phyloP scores from a whole-genome alignment of 306 rosid genomes.

The Luffa aegyptiaca region DNA sequence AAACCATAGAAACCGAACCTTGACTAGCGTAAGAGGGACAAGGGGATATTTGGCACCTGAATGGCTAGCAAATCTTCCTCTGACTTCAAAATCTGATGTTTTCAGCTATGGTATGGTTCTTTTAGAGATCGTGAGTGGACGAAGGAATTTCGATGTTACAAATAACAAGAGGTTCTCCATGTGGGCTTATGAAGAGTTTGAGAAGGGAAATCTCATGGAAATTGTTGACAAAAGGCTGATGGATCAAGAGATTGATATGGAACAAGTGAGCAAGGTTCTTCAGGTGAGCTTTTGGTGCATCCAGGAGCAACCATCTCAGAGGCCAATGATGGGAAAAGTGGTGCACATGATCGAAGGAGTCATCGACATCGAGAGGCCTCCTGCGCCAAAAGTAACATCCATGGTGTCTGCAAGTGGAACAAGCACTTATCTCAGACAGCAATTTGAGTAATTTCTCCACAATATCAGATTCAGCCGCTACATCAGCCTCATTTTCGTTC shows the following conservation, averaged over 20 bases:
- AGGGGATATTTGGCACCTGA: slow-evolving; percentile 83
- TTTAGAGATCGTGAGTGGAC: slow-evolving; percentile 72
- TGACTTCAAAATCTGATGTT: slow-evolving; percentile 64
- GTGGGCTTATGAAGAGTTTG: slow-evolving; percentile 70
- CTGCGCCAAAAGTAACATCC: slow-evolving; percentile 26
- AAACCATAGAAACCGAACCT: slow-evolving; percentile 49
- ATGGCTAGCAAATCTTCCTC: slow-evolving; percentile 71
- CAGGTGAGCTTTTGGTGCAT: slow-evolving; percentile 80
- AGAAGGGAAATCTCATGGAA: slow-evolving; percentile 42
- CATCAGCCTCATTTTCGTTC: slow-evolving; percentile 30
- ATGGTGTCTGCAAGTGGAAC: slow-evolving; percentile 28
- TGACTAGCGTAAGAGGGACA: slow-evolving; percentile 66
- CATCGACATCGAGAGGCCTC: slow-evolving; percentile 44
- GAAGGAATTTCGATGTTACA: slow-evolving; percentile 63
- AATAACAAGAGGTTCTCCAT: slow-evolving; percentile 47
- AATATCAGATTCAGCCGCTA: slow-evolving; percentile 19
- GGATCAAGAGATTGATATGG: slow-evolving; percentile 42
- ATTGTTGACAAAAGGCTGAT: slow-evolving; percentile 49
- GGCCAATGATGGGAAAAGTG: slow-evolving; percentile 73
- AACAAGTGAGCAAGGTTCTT: slow-evolving; percentile 42
- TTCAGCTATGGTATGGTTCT: slow-evolving; percentile 79
- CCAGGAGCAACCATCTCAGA: slow-evolving; percentile 62
- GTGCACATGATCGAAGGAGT: slow-evolving; percentile 84
- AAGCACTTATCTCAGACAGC: slow-evolving; percentile 25
- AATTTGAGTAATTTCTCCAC: slow-evolving; percentile 29